Conservation (phyloP, 2,329 filamentous ascomycete species). For the Ustilaginoidea virens region DNA sequence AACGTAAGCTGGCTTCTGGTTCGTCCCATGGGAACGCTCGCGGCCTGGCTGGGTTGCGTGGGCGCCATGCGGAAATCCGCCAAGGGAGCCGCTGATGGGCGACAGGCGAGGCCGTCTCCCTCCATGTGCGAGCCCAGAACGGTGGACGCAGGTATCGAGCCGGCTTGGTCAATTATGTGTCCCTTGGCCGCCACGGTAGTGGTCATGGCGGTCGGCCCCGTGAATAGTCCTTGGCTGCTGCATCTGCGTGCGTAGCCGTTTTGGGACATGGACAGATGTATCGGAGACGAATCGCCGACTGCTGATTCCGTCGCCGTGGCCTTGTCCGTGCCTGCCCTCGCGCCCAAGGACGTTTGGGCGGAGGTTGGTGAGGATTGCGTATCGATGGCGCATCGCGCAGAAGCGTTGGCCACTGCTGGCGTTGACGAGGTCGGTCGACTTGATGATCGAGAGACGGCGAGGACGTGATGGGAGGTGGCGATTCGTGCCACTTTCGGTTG, state of each 20-base stretch:
- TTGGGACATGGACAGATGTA: conserved; percentile 18
- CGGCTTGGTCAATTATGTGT: conserved; percentile 26
- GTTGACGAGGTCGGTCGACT: conserved; percentile 2
- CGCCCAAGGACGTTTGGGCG: conserved; percentile 1
- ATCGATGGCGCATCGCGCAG: conserved; percentile 1
- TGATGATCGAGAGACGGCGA: conserved; percentile 2
- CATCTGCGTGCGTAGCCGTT: conserved; percentile 12
- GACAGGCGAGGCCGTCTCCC: conserved; percentile 12
- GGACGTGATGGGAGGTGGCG: conserved; percentile 7
- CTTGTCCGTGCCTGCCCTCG: conserved; percentile 4
- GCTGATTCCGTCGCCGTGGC: conserved; percentile 4
- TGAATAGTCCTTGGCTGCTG: conserved; percentile 15
- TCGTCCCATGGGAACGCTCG: conserved; percentile 34
- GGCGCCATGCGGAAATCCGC: conserved; percentile 28
- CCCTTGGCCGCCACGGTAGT: conserved; percentile 26
- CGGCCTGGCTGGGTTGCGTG: conserved; percentile 29
- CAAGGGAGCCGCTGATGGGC: conserved; percentile 11
- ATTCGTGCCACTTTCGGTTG: conserved; percentile 18
- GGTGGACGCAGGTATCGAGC: conserved; percentile 14
- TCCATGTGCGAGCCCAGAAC: conserved; percentile 8
- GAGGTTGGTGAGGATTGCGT: conserved; percentile 3
- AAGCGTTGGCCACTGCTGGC: background rate
- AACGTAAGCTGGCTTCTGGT: conserved; percentile 46
- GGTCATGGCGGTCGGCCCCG: conserved; percentile 21
- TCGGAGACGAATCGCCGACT: conserved; percentile 8